Percentiles rank a stretch among this genome's conserved stretches.
Evolutionary conservation across 805 yeast species (phyloP).

Genomic region (Nakazawaea ernobii): DNA sequence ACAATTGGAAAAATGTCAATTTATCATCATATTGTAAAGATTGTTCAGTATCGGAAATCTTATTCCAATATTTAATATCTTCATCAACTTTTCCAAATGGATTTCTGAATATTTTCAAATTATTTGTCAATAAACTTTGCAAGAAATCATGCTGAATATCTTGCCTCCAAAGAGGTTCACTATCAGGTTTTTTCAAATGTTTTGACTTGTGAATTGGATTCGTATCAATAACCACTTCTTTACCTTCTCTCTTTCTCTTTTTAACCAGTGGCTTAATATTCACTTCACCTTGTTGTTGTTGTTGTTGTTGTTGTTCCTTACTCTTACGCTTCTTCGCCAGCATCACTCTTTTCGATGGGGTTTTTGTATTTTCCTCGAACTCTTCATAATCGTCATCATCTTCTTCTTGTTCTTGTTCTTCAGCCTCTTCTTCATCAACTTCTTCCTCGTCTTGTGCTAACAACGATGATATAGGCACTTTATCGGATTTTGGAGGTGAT

Average conservation of each 20-base stretch:
- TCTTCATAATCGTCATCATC: neutral
- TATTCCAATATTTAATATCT: conserved; percentile 30
- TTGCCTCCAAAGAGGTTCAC: conserved; percentile 83
- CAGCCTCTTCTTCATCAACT: neutral
- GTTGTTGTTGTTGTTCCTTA: neutral
- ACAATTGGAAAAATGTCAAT: conserved; percentile 77
- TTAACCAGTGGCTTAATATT: neutral
- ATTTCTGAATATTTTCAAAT: conserved; percentile 61
- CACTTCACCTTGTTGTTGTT: neutral
- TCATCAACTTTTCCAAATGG: conserved; percentile 34
- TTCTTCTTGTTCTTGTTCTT: neutral
- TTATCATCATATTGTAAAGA: conserved; percentile 29
- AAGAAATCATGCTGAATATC: conserved; percentile 86
- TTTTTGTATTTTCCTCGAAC: neutral
- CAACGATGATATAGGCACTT: conserved; percentile 1
- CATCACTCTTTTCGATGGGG: conserved; percentile 6
- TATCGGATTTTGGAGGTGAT: neutral
- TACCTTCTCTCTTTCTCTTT: neutral
- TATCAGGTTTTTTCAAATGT: conserved; percentile 82
- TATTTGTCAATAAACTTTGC: conserved; percentile 55
- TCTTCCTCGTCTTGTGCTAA: neutral
- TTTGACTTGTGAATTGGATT: conserved; percentile 25
- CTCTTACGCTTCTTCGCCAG: conserved; percentile 7
- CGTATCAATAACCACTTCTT: neutral
- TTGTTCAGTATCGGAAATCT: conserved; percentile 17